A percentile compares a stretch with the other conserved stretches of the same genome.
These are phyloP conservation scores for Xerocomellus intermedius DNA, from an alignment of 768 basidiomycete species.

Conservation along the genomic window DNA sequence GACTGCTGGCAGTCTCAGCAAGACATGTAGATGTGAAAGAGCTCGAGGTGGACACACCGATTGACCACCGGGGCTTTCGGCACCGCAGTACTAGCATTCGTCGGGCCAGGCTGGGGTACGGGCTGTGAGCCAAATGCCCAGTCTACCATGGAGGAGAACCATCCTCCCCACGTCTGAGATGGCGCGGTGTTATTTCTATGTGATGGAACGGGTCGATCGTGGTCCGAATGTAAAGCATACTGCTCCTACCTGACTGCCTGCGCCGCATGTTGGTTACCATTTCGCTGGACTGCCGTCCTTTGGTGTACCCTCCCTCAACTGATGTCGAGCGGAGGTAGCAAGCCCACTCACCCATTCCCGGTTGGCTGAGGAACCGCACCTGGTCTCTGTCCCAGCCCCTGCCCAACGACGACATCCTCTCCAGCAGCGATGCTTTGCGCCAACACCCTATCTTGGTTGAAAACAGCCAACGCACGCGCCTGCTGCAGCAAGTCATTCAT, in stretches of 20 bases:
- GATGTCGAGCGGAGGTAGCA: background rate
- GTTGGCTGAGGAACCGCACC: background rate
- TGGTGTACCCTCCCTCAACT: background rate
- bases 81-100: background rate
- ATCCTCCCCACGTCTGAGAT: slow-evolving; percentile 18
- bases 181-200: background rate
- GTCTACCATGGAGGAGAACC: slow-evolving; percentile 17
- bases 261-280: background rate
- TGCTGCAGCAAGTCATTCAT: slow-evolving; percentile 27
- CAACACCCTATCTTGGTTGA: slow-evolving; percentile 23
- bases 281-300: slow-evolving; percentile 6
- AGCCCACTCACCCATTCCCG: background rate
- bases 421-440: slow-evolving; percentile 19
- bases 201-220: background rate
- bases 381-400: background rate
- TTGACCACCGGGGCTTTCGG: background rate
- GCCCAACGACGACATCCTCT: background rate
- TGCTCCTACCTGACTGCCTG: slow-evolving; percentile 11
- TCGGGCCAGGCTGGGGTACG: background rate
- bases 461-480: slow-evolving; percentile 11
- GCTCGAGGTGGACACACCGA: slow-evolving; percentile 12
- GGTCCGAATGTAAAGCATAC: background rate
- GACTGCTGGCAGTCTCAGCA: slow-evolving; percentile 2
- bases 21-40: background rate
- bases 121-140: background rate